Percentiles rank a stretch among this genome's conserved stretches.
These are phyloP conservation scores for Aspergillus felis DNA, from an alignment of 2,329 filamentous ascomycete genomes.

Conservation along the genomic window DNA sequence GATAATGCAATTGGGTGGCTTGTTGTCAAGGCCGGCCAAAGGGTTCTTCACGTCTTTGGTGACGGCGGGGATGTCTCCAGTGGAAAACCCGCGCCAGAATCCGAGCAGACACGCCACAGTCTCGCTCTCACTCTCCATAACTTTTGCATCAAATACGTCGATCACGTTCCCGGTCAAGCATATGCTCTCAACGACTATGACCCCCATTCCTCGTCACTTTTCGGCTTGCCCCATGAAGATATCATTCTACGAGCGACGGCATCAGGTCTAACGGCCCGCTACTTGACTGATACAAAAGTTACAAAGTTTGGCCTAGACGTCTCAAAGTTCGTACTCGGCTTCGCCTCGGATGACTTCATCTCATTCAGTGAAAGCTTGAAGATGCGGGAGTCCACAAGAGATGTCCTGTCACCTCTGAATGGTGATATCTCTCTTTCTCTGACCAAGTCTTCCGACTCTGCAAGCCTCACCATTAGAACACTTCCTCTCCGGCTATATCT, in stretches of 20 bases:
- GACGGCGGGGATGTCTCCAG: slow-evolving; percentile 7
- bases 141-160: slow-evolving; percentile 35
- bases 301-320: slow-evolving; percentile 29
- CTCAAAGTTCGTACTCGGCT: slow-evolving; percentile 46
- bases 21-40: slow-evolving; percentile 35
- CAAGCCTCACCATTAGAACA: slow-evolving; percentile 62
- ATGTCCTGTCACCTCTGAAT: slow-evolving; percentile 33
- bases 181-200: slow-evolving; percentile 17
- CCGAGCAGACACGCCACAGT: slow-evolving; percentile 8
- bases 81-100: slow-evolving; percentile 4
- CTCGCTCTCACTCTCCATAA: slow-evolving; percentile 26
- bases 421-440: slow-evolving; percentile 39
- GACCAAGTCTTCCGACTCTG: slow-evolving; percentile 25
- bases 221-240: slow-evolving; percentile 25
- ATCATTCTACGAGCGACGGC: slow-evolving; percentile 29
- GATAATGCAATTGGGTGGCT: slow-evolving; percentile 43
- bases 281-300: slow-evolving; percentile 15
- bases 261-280: slow-evolving; percentile 23
- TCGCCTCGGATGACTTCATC: slow-evolving; percentile 48
- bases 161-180: slow-evolving; percentile 30
- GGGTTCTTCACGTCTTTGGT: slow-evolving; percentile 19
- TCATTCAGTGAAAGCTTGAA: slow-evolving; percentile 48
- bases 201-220: slow-evolving; percentile 13
- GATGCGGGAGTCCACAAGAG: slow-evolving; percentile 44
- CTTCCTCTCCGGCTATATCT: slow-evolving; percentile 72